These are phyloP conservation scores for Trametes elegans DNA, from an alignment of 768 basidiomycete genomes.

Conservation along the genomic window DNA sequence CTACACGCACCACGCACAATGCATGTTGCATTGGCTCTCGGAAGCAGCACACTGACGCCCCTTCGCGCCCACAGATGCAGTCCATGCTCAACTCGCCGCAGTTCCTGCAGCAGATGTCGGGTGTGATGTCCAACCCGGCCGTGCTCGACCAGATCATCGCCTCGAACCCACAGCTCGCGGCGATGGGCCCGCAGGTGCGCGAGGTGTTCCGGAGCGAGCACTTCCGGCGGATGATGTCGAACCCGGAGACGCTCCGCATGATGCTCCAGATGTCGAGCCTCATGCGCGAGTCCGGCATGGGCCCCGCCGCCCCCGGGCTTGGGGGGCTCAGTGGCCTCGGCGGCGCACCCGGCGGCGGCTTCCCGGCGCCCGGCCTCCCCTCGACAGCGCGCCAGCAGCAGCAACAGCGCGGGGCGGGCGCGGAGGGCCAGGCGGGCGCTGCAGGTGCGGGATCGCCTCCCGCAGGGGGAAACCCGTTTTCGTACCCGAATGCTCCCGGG, in stretches of 20 bases:
- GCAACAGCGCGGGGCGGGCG: slow-evolving; percentile 23
- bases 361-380: slow-evolving; percentile 65
- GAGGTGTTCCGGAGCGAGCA: slow-evolving; percentile 73
- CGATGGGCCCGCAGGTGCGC: slow-evolving; percentile 79
- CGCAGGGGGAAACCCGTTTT: background rate
- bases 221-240: slow-evolving; percentile 79
- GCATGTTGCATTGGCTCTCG: too few species aligned
- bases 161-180: slow-evolving; percentile 71
- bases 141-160: slow-evolving; percentile 85
- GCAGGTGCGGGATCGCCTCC: slow-evolving; percentile 11
- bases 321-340: slow-evolving; percentile 26
- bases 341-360: slow-evolving; percentile 29
- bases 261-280: slow-evolving; percentile 73
- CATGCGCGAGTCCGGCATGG: slow-evolving; percentile 44
- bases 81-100: slow-evolving; percentile 82
- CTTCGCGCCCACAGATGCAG: slow-evolving; percentile 53
- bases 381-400: slow-evolving; percentile 30
- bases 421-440: slow-evolving; percentile 11
- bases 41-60: too few species aligned
- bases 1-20: too few species aligned
- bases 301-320: slow-evolving; percentile 15
- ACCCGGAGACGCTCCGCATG: slow-evolving; percentile 71
- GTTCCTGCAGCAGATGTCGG: slow-evolving; percentile 85
- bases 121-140: slow-evolving; percentile 84
- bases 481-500: slow-evolving; percentile 17